A percentile compares a stretch with the other conserved stretches of the same genome.
phyloP scores from a whole-genome alignment of 164 flowering plant species.

The Chloranthus sessilifolius region DNA sequence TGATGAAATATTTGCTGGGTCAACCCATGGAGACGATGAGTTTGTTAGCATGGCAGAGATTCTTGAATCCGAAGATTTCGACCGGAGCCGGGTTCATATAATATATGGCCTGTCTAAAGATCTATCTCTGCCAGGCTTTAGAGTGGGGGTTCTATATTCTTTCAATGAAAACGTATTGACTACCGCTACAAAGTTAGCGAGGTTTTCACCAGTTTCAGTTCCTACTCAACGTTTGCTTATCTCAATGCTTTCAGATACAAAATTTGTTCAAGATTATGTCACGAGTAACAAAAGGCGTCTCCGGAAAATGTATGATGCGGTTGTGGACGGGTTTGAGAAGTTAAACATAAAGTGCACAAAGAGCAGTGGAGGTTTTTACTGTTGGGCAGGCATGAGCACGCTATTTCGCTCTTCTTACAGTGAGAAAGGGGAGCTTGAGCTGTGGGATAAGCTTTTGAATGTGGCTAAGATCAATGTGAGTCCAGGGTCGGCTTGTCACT shows the following conservation, averaged over 20 bases:
- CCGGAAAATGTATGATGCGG: constrained; percentile 30
- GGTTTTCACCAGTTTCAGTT: constrained; percentile 73
- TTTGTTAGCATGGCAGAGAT: constrained; percentile 90
- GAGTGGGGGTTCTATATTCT: constrained; percentile 69
- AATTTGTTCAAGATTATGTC: constrained; percentile 40
- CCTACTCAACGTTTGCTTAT: constrained; percentile 63
- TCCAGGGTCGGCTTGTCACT: constrained; percentile 91
- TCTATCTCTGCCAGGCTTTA: constrained; percentile 65
- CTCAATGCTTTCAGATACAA: constrained; percentile 71
- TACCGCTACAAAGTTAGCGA: constrained; percentile 62
- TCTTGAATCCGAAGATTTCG: constrained; percentile 51
- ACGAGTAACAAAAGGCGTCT: constrained; percentile 45
- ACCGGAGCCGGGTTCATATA: constrained; percentile 70
- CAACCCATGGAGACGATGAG: constrained; percentile 57
- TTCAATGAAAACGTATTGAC: constrained; percentile 57
- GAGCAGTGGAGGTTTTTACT: constrained; percentile 74
- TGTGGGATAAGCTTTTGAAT: constrained; percentile 84
- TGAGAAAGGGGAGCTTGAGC: constrained; percentile 94
- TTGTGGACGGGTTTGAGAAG: constrained; percentile 53
- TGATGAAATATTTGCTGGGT: constrained; percentile 78
- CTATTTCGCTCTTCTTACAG: constrained; percentile 67
- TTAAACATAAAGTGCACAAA: constrained; percentile 61
- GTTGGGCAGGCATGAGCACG: constrained; percentile 94
- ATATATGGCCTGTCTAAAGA: constrained; percentile 78
- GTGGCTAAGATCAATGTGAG: constrained; percentile 67